Evolutionary conservation across 2,329 filamentous ascomycete species (phyloP).

Genomic region (Diaporthe nobilis): DNA sequence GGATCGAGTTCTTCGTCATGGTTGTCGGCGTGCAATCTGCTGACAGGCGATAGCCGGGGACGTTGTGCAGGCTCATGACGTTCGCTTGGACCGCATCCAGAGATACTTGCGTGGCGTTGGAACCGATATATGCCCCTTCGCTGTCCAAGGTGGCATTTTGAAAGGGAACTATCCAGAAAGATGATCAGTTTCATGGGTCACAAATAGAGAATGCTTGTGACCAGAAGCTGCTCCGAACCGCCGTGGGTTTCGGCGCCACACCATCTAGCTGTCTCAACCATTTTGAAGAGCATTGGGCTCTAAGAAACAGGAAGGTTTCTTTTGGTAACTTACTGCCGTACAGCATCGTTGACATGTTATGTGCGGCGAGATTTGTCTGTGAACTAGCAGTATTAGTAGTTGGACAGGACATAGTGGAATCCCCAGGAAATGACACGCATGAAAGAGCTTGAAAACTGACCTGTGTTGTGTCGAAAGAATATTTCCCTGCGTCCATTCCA

Average conservation of each 20-base stretch:
- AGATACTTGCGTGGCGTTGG: not conserved
- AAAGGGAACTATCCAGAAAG: not conserved
- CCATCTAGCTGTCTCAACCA: no score
- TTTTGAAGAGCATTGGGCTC: no score
- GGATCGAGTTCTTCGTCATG: no score
- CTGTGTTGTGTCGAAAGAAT: not conserved
- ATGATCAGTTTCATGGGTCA: not conserved
- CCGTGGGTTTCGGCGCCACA: no score
- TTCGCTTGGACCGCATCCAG: no score
- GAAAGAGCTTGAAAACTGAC: not conserved
- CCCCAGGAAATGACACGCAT: not conserved
- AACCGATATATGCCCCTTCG: not conserved
- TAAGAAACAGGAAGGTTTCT: not conserved
- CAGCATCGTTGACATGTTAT: not conserved
- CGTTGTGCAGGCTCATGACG: no score
- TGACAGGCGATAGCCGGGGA: no score
- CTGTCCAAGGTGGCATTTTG: not conserved
- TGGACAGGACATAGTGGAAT: not conserved
- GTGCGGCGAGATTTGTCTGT: not conserved
- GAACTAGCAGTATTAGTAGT: not conserved
- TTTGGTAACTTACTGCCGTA: not conserved
- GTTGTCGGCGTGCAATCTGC: no score
- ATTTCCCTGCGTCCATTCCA: not conserved
- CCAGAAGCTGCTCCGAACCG: not conserved
- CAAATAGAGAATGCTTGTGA: not conserved